Base-by-base conservation (phyloP, 306 rosid genomes). In the Comarum palustre region DNA sequence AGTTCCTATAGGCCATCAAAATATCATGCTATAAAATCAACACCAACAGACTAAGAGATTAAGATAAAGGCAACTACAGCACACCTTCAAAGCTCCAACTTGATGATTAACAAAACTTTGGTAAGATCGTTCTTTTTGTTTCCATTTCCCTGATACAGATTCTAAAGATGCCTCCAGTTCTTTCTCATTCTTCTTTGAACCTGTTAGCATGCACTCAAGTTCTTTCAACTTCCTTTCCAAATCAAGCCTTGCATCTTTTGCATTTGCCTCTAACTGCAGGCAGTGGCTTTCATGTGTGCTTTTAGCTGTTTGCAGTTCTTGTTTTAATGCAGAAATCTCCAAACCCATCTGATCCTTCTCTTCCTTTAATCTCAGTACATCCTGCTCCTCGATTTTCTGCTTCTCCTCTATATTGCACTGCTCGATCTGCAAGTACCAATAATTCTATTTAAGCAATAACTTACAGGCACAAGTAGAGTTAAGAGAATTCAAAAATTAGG, bases 331-430 rank as follows among this genome's bases (percentile, higher is more conserved):
- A 61, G 87, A 82, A 86, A 91, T 81, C 92, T 91, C 86, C 6
- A 66, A 76, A 70, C 90, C 90, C 77, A 62, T 69, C 43, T 27
- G 83, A 79, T 82, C 84, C 85, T 87, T 91, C 51, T 88, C 93
- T 80, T 80, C 83, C 85, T 82, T 95, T 76, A 92, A 77, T 60
- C 68, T 82, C 71, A 85, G 78, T 77, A 84, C 77, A 76, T 88
- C 96, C 68, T 90, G 88, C 79, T 88, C 93, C 83, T 90, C 97
- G 63, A 89, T 87, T 75, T 86, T 88, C 57, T 86, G 87, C 83
- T 81, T 88, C 78, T 91, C 95, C 85, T 88, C 96, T 75, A 84
- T 66, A 79, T 88, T 81, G 71, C 75, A 62, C 81, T 86, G 89
- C 81, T 95, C 96, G 73, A 34, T 46, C 88, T 95, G 88, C 77